Evolutionary conservation across 2,329 filamentous ascomycete genomes (phyloP).

Genomic region (Pseudocercospora pini-densiflorae): DNA sequence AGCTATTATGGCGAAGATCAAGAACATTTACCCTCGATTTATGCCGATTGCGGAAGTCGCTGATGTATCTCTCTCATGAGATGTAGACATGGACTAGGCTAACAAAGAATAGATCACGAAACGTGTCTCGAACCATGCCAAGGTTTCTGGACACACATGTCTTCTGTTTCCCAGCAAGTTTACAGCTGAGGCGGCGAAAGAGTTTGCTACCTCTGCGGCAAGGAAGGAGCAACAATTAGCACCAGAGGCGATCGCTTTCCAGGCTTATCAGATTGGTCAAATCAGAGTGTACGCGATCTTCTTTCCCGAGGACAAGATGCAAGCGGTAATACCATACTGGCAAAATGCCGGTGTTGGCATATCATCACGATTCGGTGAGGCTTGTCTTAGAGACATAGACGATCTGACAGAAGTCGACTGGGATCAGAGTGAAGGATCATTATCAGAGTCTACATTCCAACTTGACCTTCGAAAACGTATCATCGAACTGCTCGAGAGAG

Average conservation of each 20-base stretch:
- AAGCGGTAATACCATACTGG: not conserved
- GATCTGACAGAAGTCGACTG: not conserved
- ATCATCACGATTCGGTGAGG: conserved; percentile 4
- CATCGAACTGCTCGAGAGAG: not conserved
- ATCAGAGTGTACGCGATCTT: not conserved
- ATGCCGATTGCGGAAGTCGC: not conserved
- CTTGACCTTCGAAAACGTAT: conserved; percentile 3
- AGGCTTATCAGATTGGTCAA: not conserved
- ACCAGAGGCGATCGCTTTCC: not conserved
- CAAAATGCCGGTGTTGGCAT: conserved; percentile 1
- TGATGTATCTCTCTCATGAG: not conserved
- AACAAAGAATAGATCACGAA: not conserved
- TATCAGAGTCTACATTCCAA: not conserved
- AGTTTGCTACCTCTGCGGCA: not conserved
- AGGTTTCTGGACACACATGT: not conserved
- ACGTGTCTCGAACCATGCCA: not conserved
- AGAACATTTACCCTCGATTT: conserved; percentile 6
- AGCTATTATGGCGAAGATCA: conserved; percentile 2
- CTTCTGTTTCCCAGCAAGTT: not conserved
- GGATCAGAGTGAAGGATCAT: too few species aligned
- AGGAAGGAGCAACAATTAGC: not conserved
- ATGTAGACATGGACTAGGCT: not conserved
- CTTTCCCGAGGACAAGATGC: not conserved
- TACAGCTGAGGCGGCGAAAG: not conserved
- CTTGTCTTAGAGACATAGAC: not conserved